A percentile compares a stretch with the other conserved stretches of the same genome.
Evolutionary conservation across 192 early-diverging fungal genomes (phyloP).

Genomic region (Chytriomyces hyalinus): DNA sequence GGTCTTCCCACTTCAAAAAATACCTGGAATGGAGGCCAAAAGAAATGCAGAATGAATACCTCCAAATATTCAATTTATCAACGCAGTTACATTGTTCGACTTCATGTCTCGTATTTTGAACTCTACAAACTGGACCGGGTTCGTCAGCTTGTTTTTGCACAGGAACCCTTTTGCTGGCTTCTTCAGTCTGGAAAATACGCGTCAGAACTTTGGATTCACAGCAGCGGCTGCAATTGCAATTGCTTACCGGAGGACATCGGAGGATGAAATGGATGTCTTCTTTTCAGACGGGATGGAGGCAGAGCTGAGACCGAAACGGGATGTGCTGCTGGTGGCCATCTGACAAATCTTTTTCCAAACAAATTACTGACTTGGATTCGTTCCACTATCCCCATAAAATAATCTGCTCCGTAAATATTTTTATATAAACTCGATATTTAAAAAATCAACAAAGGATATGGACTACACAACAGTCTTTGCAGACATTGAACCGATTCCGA

Average conservation of each 20-base stretch:
- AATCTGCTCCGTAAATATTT: no score
- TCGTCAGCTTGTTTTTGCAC: conserved; percentile 6
- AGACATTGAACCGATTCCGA: conserved; percentile 73
- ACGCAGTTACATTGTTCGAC: conserved; percentile 35
- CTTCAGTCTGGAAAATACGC: conserved; percentile 1
- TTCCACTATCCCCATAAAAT: no score
- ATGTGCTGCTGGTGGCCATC: background rate
- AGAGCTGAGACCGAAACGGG: background rate
- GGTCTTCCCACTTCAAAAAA: conserved; percentile 55
- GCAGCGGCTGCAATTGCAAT: background rate
- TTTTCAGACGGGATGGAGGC: conserved; percentile 14
- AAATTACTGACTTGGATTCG: background rate
- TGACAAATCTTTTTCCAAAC: background rate
- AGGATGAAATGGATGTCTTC: conserved; percentile 1
- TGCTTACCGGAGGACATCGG: conserved; percentile 2
- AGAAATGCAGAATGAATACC: background rate
- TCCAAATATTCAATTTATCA: background rate
- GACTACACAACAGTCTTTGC: conserved; percentile 27
- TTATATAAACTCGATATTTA: no score
- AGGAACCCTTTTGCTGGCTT: conserved; percentile 26
- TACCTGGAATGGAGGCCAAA: conserved; percentile 19
- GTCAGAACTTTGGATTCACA: no score
- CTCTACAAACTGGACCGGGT: conserved; percentile 51
- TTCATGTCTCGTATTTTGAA: conserved; percentile 56
- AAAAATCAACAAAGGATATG: background rate